Conservation (phyloP, 2,329 filamentous ascomycete genomes). For the Coniochaeta prunicola region DNA sequence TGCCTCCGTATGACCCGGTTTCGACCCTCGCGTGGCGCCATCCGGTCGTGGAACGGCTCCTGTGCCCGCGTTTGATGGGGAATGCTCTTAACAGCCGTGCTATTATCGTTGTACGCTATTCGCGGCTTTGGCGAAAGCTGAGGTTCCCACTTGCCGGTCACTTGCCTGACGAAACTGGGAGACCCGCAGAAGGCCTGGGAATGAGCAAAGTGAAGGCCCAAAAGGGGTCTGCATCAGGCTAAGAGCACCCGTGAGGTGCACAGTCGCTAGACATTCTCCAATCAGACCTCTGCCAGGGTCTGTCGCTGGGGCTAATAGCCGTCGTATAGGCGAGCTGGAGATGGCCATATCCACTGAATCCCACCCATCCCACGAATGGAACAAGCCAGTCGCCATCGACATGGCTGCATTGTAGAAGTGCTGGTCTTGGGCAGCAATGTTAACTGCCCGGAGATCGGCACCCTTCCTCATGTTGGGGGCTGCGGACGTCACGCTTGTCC, state of each 20-base stretch:
- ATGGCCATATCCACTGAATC: not conserved
- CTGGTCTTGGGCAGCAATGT: conserved; percentile 8
- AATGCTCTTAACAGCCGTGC: not conserved
- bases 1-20: conserved; percentile 1
- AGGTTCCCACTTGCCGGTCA: not conserved
- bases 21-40: not conserved
- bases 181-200: not conserved
- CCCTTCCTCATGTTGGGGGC: not conserved
- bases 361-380: not conserved
- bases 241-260: not conserved
- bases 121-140: conserved; percentile 4
- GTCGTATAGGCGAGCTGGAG: not conserved
- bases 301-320: not conserved
- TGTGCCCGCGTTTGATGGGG: not conserved
- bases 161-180: not conserved
- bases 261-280: not conserved
- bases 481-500: conserved; percentile 2
- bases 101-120: conserved; percentile 1
- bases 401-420: not conserved
- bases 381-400: not conserved
- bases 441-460: conserved; percentile 1
- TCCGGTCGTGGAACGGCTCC: not conserved
- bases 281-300: not conserved
- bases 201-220: not conserved
- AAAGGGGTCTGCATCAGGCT: not conserved